These are phyloP conservation scores for Hygrocybe coccinea DNA, from an alignment of 768 basidiomycete species.

Conservation along the genomic window DNA sequence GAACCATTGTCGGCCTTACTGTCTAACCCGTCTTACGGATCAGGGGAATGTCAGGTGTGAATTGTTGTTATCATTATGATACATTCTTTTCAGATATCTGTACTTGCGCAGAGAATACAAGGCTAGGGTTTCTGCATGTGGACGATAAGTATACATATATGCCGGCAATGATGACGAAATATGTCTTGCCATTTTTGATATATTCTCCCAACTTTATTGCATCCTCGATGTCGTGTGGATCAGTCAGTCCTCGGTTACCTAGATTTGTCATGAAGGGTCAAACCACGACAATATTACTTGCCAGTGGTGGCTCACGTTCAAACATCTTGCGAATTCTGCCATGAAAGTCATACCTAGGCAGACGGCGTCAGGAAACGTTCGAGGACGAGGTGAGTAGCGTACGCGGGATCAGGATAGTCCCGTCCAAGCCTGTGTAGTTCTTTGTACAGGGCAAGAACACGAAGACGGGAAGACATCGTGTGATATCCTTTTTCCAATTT, in stretches of 20 bases:
- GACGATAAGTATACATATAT: not conserved
- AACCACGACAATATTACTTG: not conserved
- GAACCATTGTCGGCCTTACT: too few relatives aligned
- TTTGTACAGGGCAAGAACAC: conserved; percentile 73
- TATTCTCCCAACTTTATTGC: conserved; percentile 74
- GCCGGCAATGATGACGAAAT: conserved; percentile 13
- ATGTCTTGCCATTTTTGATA: conserved; percentile 69
- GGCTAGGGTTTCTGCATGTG: conserved; percentile 64
- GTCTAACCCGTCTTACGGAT: too few relatives aligned
- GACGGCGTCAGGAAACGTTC: conserved; percentile 2
- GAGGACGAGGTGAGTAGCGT: conserved; percentile 19
- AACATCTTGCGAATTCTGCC: conserved; percentile 65
- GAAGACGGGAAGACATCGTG: conserved; percentile 49
- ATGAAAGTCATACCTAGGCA: conserved; percentile 69
- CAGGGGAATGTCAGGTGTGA: conserved; percentile 19
- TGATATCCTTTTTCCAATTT: conserved; percentile 36
- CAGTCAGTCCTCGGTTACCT: conserved; percentile 67
- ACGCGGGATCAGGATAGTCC: conserved; percentile 82
- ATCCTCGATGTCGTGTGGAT: conserved; percentile 68
- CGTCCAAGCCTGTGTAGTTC: conserved; percentile 75
- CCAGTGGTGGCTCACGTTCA: conserved; percentile 50
- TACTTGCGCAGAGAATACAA: conserved; percentile 81
- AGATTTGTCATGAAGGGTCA: not conserved
- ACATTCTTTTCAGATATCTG: conserved; percentile 71
- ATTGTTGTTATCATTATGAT: conserved; percentile 40